Base-by-base conservation (phyloP, 2,329 filamentous ascomycete species). In the Fragosphaeria purpurea region DNA sequence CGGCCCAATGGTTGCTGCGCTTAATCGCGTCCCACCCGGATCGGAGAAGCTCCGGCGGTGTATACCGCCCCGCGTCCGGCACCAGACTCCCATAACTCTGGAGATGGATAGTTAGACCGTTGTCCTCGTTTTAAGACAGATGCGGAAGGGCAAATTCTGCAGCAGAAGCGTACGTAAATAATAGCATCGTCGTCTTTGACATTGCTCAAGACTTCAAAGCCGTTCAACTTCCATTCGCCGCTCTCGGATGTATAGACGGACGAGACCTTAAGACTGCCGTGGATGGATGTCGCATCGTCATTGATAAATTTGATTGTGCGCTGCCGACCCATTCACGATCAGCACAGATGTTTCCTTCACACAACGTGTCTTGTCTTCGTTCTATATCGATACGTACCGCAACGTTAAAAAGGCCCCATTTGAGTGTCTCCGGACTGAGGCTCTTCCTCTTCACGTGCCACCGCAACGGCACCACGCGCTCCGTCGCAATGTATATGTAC, bases 241-340 rank as follows among this genome's bases (percentile, higher is more conserved):
- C 93, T 96, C 63, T 97, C 91, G 54, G 88, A 89, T 4, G 88
- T 93, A 67, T 90, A 98, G 56, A 98, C 76, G 0, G 91, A 95
- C 1, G 86, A 86, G 22, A 87, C 85, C 55, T 87, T 83, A 48
- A 98, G 73, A 60, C 81, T 88, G 46, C 90, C 93, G 61, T 98
- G 93, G 47, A 98, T 86, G 0, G 90, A 96, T 3, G 85, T 77
- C 4, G 90, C 93, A 58, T 98, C 93, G 45, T 86, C 83, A 62
- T 98, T 98, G 65, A 98, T 88, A 63, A 98, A 98, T 61, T 93
- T 95, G 58, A 97, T 69, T 0, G 93, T 97, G 63, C 88, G 86
- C 82, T 90, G 44, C 22, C 22, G 22, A 22, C 22, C 22, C 22
- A 22, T 22, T 22, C 22, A 22, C 22, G 22, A 22, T 22, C 22